Conservation (phyloP, 1,284 basidiomycete species). For the Trametes pubescens region DNA sequence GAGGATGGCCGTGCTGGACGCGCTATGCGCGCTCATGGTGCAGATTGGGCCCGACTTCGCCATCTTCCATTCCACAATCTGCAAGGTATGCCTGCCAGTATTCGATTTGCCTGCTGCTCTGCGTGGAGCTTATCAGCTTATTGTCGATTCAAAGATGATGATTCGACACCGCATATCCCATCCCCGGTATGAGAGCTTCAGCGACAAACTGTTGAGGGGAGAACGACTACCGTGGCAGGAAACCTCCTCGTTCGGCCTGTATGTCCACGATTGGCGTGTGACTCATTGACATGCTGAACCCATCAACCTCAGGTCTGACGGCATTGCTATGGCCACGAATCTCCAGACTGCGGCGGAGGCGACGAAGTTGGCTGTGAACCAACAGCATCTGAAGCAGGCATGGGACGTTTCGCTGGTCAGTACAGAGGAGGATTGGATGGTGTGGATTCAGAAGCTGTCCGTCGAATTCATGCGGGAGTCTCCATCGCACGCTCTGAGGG, state of each 20-base stretch:
- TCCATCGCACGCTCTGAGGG: conserved; percentile 95
- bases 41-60: conserved; percentile 98
- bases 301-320: conserved; percentile 52
- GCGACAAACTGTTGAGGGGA: conserved; percentile 90
- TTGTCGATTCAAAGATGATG: conserved; percentile 63
- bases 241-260: conserved; percentile 61
- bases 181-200: conserved; percentile 87
- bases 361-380: conserved; percentile 94
- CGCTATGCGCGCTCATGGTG: conserved; percentile 90
- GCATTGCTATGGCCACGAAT: conserved; percentile 70
- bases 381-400: conserved; percentile 96
- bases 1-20: conserved; percentile 90
- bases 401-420: conserved; percentile 92
- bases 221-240: conserved; percentile 93
- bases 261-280: background rate
- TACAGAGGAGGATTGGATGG: conserved; percentile 92
- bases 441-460: conserved; percentile 95
- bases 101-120: background rate
- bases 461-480: conserved; percentile 99
- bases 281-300: background rate
- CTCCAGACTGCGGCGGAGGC: conserved; percentile 83
- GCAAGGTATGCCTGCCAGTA: conserved; percentile 70
- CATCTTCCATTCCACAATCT: conserved; percentile 96
- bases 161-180: conserved; percentile 86
- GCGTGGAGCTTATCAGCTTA: conserved; percentile 35